Percentiles rank a stretch among this genome's conserved stretches.
phyloP scores from a whole-genome alignment of 2,329 filamentous ascomycete genomes.

The Diaporthe sp. region DNA sequence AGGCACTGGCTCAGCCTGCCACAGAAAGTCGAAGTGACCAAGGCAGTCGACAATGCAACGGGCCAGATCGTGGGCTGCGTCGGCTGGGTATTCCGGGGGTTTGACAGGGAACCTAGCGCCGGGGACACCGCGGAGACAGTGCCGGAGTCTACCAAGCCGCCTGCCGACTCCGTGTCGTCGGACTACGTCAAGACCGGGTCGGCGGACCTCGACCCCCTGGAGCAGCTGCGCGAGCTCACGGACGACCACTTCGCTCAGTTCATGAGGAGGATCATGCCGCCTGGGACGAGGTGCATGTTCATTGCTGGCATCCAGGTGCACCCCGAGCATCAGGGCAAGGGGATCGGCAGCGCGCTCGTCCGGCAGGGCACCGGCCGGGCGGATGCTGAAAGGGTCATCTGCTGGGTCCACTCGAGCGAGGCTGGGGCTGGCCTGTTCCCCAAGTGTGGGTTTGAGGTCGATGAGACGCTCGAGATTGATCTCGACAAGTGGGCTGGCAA shows the following conservation, averaged over 20 bases:
- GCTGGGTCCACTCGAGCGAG: conserved; percentile 50
- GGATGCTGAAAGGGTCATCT: conserved; percentile 43
- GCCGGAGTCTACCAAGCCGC: background rate
- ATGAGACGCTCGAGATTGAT: conserved; percentile 44
- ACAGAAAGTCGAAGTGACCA: conserved; percentile 42
- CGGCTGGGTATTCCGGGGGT: conserved; percentile 45
- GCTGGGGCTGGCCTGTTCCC: conserved; percentile 43
- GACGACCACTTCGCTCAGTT: conserved; percentile 44
- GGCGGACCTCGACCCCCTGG: conserved; percentile 40
- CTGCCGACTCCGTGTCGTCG: background rate
- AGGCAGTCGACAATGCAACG: conserved; percentile 45
- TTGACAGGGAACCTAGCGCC: conserved; percentile 32
- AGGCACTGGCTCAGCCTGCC: conserved; percentile 39
- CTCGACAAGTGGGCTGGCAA: conserved; percentile 46
- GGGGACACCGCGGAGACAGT: background rate
- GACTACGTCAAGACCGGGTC: conserved; percentile 19
- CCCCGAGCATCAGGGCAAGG: conserved; percentile 44
- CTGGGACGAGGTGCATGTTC: conserved; percentile 46
- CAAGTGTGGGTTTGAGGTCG: conserved; percentile 44
- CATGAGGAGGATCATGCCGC: conserved; percentile 40
- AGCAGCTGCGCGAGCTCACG: conserved; percentile 44
- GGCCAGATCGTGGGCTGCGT: conserved; percentile 46
- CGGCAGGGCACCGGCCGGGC: conserved; percentile 45
- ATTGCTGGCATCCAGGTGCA: conserved; percentile 47
- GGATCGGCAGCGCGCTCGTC: conserved; percentile 48